Percentiles rank a stretch among this genome's conserved stretches.
phyloP scores from a whole-genome alignment of 148 eudicot species.

The Linanthus parryae region DNA sequence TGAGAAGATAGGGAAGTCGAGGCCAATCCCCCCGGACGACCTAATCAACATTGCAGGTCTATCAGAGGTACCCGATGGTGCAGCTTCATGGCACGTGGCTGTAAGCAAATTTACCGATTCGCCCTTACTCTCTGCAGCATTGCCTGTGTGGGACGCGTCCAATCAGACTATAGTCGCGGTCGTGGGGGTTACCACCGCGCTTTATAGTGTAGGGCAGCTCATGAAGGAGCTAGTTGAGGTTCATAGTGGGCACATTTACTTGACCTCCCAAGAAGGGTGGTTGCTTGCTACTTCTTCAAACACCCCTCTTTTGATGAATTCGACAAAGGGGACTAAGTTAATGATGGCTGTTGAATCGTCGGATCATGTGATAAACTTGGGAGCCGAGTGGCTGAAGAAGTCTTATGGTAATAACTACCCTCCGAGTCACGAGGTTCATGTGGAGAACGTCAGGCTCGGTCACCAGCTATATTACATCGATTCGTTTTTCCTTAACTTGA shows the following conservation, averaged over 20 bases:
- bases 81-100: slow-evolving; percentile 91
- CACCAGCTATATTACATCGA: slow-evolving; percentile 72
- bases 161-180: slow-evolving; percentile 73
- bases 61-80: slow-evolving; percentile 94
- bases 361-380: slow-evolving; percentile 59
- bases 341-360: slow-evolving; percentile 66
- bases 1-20: slow-evolving; percentile 48
- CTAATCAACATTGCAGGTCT: slow-evolving; percentile 85
- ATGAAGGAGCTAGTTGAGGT: slow-evolving; percentile 90
- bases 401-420: slow-evolving; percentile 42
- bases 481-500: slow-evolving; percentile 79
- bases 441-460: slow-evolving; percentile 69
- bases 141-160: slow-evolving; percentile 77
- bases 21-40: slow-evolving; percentile 70
- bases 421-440: slow-evolving; percentile 61
- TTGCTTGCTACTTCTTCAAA: slow-evolving; percentile 85
- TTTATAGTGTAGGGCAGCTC: slow-evolving; percentile 84
- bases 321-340: slow-evolving; percentile 63
- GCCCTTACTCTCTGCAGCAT: slow-evolving; percentile 88
- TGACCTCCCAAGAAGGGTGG: slow-evolving; percentile 93
- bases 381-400: slow-evolving; percentile 70
- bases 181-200: slow-evolving; percentile 89
- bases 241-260: slow-evolving; percentile 85
- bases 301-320: slow-evolving; percentile 61
- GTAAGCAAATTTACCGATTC: slow-evolving; percentile 81